phyloP scores from a whole-genome alignment of 371 early-diverging fungal species.

The Parasitella parasitica region DNA sequence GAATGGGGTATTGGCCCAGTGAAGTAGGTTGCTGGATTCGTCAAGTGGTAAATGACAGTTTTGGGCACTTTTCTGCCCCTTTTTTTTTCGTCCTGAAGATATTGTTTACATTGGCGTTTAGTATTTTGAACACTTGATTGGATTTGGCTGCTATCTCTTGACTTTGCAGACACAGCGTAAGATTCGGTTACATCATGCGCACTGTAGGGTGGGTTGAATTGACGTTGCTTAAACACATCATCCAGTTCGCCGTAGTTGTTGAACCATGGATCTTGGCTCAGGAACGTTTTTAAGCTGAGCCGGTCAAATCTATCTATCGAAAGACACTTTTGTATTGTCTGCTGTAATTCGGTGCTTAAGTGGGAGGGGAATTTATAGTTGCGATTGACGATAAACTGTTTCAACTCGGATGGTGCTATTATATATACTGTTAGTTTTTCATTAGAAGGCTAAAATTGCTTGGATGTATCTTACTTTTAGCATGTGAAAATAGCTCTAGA shows the following conservation, averaged over 20 bases:
- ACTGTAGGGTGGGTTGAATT: constrained; percentile 7
- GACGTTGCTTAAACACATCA: constrained; percentile 26
- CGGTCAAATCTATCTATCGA: constrained; percentile 49
- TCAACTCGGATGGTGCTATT: constrained; percentile 62
- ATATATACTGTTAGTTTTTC: not conserved
- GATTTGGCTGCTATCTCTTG: constrained; percentile 14
- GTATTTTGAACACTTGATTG: constrained; percentile 20
- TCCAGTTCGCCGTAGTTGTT: constrained; percentile 30
- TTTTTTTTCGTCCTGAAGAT: constrained; percentile 32
- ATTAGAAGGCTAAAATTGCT: too few species aligned
- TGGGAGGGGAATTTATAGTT: constrained; percentile 51
- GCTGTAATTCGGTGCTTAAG: constrained; percentile 43
- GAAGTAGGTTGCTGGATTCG: constrained; percentile 46
- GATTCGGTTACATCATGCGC: constrained; percentile 19
- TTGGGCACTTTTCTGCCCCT: constrained; percentile 22
- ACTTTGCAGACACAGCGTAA: constrained; percentile 26
- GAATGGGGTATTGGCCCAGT: constrained; percentile 34
- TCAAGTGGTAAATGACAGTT: constrained; percentile 48
- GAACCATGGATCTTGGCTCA: constrained; percentile 58
- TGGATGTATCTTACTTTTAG: constrained; percentile 43
- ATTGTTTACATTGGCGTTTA: constrained; percentile 35
- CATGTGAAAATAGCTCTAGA: constrained; percentile 80
- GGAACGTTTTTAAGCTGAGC: constrained; percentile 41
- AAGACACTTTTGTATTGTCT: constrained; percentile 55
- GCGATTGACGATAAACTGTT: constrained; percentile 62